Base-by-base conservation (phyloP, 176 grass and related monocot genomes). In the Oryza nivara region DNA sequence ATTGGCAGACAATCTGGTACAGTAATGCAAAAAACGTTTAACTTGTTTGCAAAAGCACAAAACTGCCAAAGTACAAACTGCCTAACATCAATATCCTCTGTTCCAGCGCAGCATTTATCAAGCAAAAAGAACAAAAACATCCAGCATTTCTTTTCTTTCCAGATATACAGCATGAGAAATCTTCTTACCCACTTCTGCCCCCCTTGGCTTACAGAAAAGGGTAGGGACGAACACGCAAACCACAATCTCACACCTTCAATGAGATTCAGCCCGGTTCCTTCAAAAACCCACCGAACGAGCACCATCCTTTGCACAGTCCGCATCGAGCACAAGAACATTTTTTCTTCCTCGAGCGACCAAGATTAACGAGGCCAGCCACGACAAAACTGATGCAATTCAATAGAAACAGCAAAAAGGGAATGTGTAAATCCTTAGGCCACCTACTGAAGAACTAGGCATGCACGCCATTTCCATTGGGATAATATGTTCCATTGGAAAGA, bases 391-490 rank as follows among this genome's bases (percentile, higher is more conserved):
- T 81, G 76, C 80, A 46, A 52, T 52, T 52, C 49, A 52, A 75
- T 56, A 90, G 54, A 30, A 90, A 83, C 74, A 23, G 80, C 70
- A 87, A 80, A 87, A 80, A 76, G 68, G 75, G 80, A 36, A 77
- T 72, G 40, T 73, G 56, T 20, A 54, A 83, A 84, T 90, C 64
- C 85, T 75, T 82, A 66, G 45, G 19, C 30, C 41, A 72, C 78
- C 83, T 63, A 15, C 14, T 28, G 34, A 73, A 9, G 63, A 30
- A 26, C 65, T 88, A 98, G 17, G 80, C 86, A 82, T 93, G 96
- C 48, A 95, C 80, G 10, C 95, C 93, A 65, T 94, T 95, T 77
- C 96, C 93, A 86, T 98, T 98, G 15, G 73, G 41, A 72, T 92
- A 74, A 71, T 87, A 90, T 25, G 85, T 85, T 80, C 91, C 93